These are phyloP conservation scores for Ascochyta viciae-villosae DNA, from an alignment of 2,329 filamentous ascomycete species.

Conservation along the genomic window DNA sequence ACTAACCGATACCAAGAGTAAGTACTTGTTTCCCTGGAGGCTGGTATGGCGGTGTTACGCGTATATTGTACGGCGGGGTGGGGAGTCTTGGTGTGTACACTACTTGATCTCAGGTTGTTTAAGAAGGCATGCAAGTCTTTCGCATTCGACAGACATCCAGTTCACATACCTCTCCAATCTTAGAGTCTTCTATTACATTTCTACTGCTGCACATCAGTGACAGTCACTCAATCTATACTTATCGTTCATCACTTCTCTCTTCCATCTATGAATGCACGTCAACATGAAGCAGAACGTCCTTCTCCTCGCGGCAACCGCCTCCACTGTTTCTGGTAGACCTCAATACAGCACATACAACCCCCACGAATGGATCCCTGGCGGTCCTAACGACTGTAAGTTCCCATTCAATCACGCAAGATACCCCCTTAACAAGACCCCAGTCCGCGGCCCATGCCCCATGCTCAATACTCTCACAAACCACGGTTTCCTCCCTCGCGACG, in stretches of 20 bases:
- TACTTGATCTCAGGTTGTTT: neutral
- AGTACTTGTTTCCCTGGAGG: neutral
- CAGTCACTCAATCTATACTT: neutral
- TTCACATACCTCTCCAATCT: neutral
- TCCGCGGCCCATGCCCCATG: conserved; percentile 44
- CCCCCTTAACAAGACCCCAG: conserved; percentile 2
- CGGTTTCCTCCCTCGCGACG: conserved; percentile 42
- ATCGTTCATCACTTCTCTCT: neutral
- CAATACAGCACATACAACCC: conserved; percentile 15
- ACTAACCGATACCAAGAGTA: neutral
- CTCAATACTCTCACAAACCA: conserved; percentile 49
- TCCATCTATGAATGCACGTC: neutral
- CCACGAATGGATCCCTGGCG: conserved; percentile 28
- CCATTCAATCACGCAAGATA: too few relatives aligned
- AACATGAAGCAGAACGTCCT: conserved; percentile 17
- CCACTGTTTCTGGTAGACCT: conserved; percentile 14
- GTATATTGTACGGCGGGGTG: conserved; percentile 8
- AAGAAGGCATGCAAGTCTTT: neutral
- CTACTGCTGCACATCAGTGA: neutral
- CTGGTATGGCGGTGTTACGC: conserved; percentile 3
- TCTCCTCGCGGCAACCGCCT: conserved; percentile 9
- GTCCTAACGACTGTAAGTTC: conserved; percentile 24
- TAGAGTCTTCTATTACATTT: neutral
- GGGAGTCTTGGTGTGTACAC: neutral
- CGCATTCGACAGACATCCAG: neutral